Evolutionary conservation across 1,284 basidiomycete genomes (phyloP), one percentile per base, ranked within the genome.

Genomic region (Ustilago hordei): DNA sequence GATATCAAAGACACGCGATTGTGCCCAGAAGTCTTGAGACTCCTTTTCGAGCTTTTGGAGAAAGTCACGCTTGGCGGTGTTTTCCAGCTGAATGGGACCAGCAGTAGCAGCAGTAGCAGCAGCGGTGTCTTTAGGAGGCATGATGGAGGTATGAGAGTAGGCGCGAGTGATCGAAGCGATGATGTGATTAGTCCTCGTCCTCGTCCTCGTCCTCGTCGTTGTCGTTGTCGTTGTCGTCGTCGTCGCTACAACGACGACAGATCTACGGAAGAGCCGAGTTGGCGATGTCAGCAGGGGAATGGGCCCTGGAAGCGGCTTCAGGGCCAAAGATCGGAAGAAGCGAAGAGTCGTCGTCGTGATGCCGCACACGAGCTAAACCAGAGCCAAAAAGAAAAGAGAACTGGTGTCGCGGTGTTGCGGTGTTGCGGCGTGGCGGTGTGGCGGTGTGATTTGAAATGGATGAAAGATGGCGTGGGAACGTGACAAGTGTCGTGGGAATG

Each of bases 31-130:
- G 70, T 90, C 86, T 87, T 98, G 95, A 80, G 94, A 94, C 86
- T 91, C 90, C 84, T 91, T 90, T 87, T 98, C 95, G 67, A 98
- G 88, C 50, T 89, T 89, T 83, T 90, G 92, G 62, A 98, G 88
- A 83, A 92, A 89, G 88, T 98, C 96, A 85, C 95, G 91, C 88
- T 98, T 98, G 82, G 90, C 92, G 36, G 96, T 98, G 70, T 86
- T 86, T 68, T 86, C 84, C 52, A 86, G 84, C 75, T 86, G 84
- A 48, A 86, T 86, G 35, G 85, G 85, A 41, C 84, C 85, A 32
- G 56, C 64, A 43, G 62, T 59, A 53, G 55, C 60, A 52, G 55
- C 50, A 48, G 65, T 34, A 36, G 73, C 64, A 48, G 54, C 48
- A 38, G 64, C 35, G n/a, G n/a, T n/a, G 45, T 76, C 66, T 50